Conservation (phyloP, 2,329 filamentous ascomycete species). For the Pseudohalonectria lignicola region DNA sequence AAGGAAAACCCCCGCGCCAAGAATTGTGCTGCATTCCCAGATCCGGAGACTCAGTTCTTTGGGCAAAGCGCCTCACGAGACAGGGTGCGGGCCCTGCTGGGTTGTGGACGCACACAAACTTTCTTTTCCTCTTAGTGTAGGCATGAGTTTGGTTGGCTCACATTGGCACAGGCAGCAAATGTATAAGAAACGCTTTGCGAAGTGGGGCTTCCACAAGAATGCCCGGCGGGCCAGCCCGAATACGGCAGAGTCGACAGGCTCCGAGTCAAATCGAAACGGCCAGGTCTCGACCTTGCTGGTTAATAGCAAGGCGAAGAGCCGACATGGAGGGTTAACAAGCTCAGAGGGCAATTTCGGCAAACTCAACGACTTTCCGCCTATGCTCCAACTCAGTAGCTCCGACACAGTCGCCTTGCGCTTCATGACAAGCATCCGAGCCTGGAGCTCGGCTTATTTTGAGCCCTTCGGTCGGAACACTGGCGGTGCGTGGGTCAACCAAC, state of each 20-base stretch:
- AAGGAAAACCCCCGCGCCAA: background rate
- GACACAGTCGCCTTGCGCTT: background rate
- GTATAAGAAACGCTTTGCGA: slow-evolving; percentile 14
- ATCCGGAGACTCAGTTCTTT: too few relatives aligned
- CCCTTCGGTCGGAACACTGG: background rate
- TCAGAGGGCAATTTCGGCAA: background rate
- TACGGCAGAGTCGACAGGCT: background rate
- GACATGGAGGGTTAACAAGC: background rate
- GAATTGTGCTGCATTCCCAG: too few relatives aligned
- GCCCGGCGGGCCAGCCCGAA: background rate
- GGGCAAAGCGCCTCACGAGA: background rate
- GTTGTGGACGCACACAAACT: too few relatives aligned
- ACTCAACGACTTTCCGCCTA: background rate
- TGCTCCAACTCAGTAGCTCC: background rate
- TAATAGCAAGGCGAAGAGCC: too few relatives aligned
- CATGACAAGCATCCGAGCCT: slow-evolving; percentile 5
- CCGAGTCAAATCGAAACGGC: background rate
- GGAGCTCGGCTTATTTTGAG: background rate
- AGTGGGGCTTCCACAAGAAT: slow-evolving; percentile 13
- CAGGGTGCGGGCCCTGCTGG: too few relatives aligned
- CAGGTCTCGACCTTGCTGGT: too few relatives aligned
- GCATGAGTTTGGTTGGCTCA: background rate
- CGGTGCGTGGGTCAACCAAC: too few relatives aligned
- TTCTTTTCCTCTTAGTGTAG: too few relatives aligned
- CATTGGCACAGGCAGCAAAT: slow-evolving; percentile 8